phyloP scores from a whole-genome alignment of 2,329 filamentous ascomycete species.

The Epichloe sp. region DNA sequence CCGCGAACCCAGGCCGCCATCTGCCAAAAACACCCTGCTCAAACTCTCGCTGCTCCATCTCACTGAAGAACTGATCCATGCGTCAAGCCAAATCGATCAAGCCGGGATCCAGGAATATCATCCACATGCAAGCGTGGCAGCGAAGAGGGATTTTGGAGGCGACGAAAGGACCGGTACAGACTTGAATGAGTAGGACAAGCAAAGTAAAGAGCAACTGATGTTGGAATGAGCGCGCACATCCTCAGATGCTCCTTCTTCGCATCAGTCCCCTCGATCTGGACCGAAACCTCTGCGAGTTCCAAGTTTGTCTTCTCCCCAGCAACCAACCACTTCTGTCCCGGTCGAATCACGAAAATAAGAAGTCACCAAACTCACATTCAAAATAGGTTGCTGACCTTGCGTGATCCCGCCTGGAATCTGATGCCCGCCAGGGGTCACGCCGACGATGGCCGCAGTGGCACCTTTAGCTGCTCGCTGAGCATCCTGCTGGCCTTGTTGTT shows the following conservation, averaged over 20 bases:
- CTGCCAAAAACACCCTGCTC: no score
- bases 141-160: not conserved
- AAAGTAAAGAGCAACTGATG: not conserved
- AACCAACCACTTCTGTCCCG: not conserved
- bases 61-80: not conserved
- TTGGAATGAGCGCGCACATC: not conserved
- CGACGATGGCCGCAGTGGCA: slow-evolving; percentile 31
- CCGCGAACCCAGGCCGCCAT: no score
- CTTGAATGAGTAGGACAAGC: not conserved
- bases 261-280: not conserved
- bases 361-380: slow-evolving; percentile 35
- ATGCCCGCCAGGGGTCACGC: slow-evolving; percentile 26
- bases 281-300: not conserved
- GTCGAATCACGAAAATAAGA: not conserved
- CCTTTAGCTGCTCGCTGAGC: slow-evolving; percentile 36
- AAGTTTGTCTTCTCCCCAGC: not conserved
- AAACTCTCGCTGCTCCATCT: not conserved
- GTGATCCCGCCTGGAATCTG: slow-evolving; percentile 26
- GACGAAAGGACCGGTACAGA: not conserved
- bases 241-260: not conserved
- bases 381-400: slow-evolving; percentile 30
- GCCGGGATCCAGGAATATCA: not conserved
- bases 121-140: not conserved
- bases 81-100: not conserved
- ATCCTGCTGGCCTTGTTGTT: slow-evolving; percentile 37